Percentiles rank a stretch among this genome's conserved stretches.
Evolutionary conservation across 2,329 filamentous ascomycete genomes (phyloP).

Genomic region (Botrytis medusae): DNA sequence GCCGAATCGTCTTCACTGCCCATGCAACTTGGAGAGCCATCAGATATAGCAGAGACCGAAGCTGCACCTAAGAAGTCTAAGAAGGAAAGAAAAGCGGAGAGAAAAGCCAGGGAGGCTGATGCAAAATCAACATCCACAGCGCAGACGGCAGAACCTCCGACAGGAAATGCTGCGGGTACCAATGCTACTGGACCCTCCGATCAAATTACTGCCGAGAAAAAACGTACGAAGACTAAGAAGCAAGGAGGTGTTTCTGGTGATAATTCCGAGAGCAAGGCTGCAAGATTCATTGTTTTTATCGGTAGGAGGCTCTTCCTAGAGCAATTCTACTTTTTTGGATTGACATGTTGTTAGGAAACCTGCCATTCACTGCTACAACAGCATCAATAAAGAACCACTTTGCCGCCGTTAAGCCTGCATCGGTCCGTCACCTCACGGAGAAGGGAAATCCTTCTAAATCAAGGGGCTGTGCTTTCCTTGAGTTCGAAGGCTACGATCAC

Average conservation of each 20-base stretch:
- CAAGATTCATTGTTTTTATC: constrained; percentile 76
- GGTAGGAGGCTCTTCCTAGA: constrained; percentile 46
- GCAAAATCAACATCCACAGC: constrained; percentile 19
- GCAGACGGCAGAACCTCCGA: constrained; percentile 9
- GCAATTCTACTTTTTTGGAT: neutral
- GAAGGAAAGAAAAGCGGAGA: constrained; percentile 42
- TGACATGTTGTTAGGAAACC: constrained; percentile 61
- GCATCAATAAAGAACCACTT: constrained; percentile 74
- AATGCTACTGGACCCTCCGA: neutral
- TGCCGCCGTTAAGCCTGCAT: constrained; percentile 66
- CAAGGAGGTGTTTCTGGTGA: constrained; percentile 29
- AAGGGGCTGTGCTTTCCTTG: constrained; percentile 81
- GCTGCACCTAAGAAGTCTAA: constrained; percentile 40
- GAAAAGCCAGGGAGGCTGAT: constrained; percentile 39
- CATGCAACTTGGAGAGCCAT: constrained; percentile 10
- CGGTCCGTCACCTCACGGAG: constrained; percentile 72
- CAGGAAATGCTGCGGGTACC: neutral
- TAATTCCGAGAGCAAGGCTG: constrained; percentile 31
- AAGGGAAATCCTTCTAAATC: constrained; percentile 61
- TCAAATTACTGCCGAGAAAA: constrained; percentile 26
- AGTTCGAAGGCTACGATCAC: constrained; percentile 81
- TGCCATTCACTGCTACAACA: constrained; percentile 78
- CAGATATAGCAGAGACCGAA: constrained; percentile 29
- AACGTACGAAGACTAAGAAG: constrained; percentile 42
- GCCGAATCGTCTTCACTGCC: neutral